These are phyloP conservation scores for Rutstroemia sp. DNA, from an alignment of 2,329 filamentous ascomycete genomes.

Conservation along the genomic window DNA sequence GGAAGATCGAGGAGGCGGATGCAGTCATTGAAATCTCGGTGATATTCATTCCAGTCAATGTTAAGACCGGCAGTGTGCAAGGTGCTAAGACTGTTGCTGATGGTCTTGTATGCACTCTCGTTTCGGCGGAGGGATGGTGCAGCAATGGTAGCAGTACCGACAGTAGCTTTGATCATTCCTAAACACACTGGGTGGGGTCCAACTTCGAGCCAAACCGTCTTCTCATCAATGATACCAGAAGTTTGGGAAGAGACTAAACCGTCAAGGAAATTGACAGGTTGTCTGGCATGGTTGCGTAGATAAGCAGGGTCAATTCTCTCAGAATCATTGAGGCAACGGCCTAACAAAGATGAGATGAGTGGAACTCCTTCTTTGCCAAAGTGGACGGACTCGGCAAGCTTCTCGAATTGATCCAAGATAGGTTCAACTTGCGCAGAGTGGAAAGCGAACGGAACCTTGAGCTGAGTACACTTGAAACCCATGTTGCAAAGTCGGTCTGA, in stretches of 20 bases:
- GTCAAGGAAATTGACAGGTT: slow-evolving; percentile 58
- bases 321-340: slow-evolving; percentile 48
- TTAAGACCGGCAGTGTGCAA: slow-evolving; percentile 55
- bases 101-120: slow-evolving; percentile 56
- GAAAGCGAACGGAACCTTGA: slow-evolving; percentile 59
- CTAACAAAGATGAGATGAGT: slow-evolving; percentile 59
- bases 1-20: slow-evolving; percentile 58
- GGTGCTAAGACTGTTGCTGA: slow-evolving; percentile 48
- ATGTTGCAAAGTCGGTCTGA: slow-evolving; percentile 40
- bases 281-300: slow-evolving; percentile 54
- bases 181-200: slow-evolving; percentile 67
- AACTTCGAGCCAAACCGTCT: slow-evolving; percentile 65
- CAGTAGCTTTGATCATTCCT: slow-evolving; percentile 60
- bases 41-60: slow-evolving; percentile 65
- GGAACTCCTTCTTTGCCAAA: slow-evolving; percentile 50
- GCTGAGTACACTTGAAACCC: slow-evolving; percentile 40
- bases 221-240: slow-evolving; percentile 53
- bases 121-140: slow-evolving; percentile 54
- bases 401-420: slow-evolving; percentile 52
- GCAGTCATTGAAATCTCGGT: slow-evolving; percentile 50
- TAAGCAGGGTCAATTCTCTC: slow-evolving; percentile 52
- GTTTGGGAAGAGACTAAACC: slow-evolving; percentile 50
- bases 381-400: slow-evolving; percentile 40
- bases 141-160: slow-evolving; percentile 40
- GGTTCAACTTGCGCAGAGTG: slow-evolving; percentile 58